Evolutionary conservation across 2,329 filamentous ascomycete species (phyloP).

Genomic region (Penicillium sp.): DNA sequence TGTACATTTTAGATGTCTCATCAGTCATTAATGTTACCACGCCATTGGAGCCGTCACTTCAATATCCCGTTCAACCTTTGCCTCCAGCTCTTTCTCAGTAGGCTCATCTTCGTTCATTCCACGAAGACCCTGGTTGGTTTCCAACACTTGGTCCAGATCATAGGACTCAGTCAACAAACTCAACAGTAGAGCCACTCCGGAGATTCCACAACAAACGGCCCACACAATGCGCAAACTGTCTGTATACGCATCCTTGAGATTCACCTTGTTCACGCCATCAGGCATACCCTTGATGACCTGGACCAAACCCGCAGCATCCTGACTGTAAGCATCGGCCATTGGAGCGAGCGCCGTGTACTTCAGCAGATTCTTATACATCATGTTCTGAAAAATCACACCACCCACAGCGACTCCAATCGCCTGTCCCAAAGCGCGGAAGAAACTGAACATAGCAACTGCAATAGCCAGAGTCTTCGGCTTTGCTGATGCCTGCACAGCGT

Average conservation of each 20-base stretch:
- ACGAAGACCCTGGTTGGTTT: slow-evolving; percentile 22
- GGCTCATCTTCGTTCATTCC: slow-evolving; percentile 4
- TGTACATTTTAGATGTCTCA: slow-evolving; percentile 8
- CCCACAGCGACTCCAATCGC: slow-evolving; percentile 61
- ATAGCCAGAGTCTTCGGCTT: slow-evolving; percentile 55
- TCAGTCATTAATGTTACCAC: slow-evolving; percentile 7
- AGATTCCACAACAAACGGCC: slow-evolving; percentile 53
- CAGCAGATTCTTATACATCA: slow-evolving; percentile 50
- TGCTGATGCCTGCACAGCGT: slow-evolving; percentile 60
- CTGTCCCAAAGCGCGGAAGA: slow-evolving; percentile 62
- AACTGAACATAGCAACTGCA: slow-evolving; percentile 61
- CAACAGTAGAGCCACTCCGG: slow-evolving; percentile 47
- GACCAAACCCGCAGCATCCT: slow-evolving; percentile 56
- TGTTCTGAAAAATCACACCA: slow-evolving; percentile 66
- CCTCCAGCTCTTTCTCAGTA: slow-evolving; percentile 18
- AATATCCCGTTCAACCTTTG: neutral
- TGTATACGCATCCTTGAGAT: slow-evolving; percentile 51
- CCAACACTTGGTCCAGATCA: slow-evolving; percentile 40
- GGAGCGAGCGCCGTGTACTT: slow-evolving; percentile 47
- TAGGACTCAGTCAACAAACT: slow-evolving; percentile 51
- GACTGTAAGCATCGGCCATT: slow-evolving; percentile 48
- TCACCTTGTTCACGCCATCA: slow-evolving; percentile 35
- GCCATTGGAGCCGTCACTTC: slow-evolving; percentile 12
- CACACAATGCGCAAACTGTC: slow-evolving; percentile 53
- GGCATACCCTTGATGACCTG: slow-evolving; percentile 54